Evolutionary conservation across 768 basidiomycete genomes (phyloP), one percentile per base, ranked within the genome.

Genomic region (Fomitopsis serialis): DNA sequence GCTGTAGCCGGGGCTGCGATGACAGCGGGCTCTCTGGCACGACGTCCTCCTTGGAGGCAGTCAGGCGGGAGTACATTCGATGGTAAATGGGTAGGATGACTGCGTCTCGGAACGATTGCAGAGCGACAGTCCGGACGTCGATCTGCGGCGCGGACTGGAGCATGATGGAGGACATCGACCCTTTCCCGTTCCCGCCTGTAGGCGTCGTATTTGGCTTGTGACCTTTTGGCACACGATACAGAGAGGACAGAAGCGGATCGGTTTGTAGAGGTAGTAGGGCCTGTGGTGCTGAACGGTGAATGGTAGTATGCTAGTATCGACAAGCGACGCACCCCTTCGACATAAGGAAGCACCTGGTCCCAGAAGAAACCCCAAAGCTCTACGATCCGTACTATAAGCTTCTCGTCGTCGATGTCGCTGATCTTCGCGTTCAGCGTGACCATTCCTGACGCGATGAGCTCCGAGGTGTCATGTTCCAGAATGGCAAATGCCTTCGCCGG

Each of bases 301-400:
- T 23, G 22, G 23, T 23, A 24, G 7, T 27, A 22, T 6, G 27
- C 58, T 29, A 17, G 8, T 53, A 73, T 69, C 15, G 68, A 75
- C 63, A 71, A 70, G 74, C 23, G 10, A 76, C 84, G 64, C 61
- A 92, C 90, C 51, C 89, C 91, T 77, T 93, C 91, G 32, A 92
- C 74, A 64, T 93, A 94, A 8, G 91, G 87, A 7, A 94, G 72
- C 24, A 93, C 84, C 55, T 89, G 84, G 60, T 88, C 88, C 87
- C 90, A 96, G 70, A 97, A 97, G 74, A 96, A 95, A 13, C 78
- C 81, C 93, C 94, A 98, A 17, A 89, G 77, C 60, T 95, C 92
- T 1, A 93, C 89, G 17, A 96, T 77, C 25, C 91, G 78, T 4
- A 74, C 74, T 5, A 95, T 72, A 15, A 98, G 75, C 62, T 86